These are phyloP conservation scores for Sinapis alba DNA, from an alignment of 441 rosid genomes.

Conservation along the genomic window DNA sequence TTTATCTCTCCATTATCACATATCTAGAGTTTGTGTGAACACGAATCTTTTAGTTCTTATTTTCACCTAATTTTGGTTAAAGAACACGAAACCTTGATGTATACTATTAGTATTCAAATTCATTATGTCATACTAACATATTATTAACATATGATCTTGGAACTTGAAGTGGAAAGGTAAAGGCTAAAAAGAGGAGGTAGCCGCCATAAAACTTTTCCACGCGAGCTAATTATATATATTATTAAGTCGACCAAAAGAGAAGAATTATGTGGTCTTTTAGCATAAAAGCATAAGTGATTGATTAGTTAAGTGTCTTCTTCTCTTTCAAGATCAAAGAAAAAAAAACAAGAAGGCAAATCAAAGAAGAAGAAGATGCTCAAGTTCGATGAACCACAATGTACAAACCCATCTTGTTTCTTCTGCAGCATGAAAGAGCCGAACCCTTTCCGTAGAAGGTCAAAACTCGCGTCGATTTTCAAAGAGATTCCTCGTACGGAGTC, in stretches of 20 bases:
- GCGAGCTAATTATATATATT: constrained; percentile 20
- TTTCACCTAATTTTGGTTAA: constrained; percentile 32
- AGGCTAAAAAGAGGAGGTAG: constrained; percentile 29
- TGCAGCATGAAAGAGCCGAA: constrained; percentile 69
- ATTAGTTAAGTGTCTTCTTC: constrained; percentile 1
- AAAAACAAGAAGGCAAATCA: background rate
- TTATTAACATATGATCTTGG: constrained; percentile 22
- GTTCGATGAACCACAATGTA: constrained; percentile 41
- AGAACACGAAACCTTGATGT: constrained; percentile 29
- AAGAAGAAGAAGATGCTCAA: constrained; percentile 34
- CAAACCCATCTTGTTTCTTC: constrained; percentile 71
- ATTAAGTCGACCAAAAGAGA: constrained; percentile 12
- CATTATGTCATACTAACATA: constrained; percentile 3
- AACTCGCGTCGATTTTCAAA: constrained; percentile 58
- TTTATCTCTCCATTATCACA: background rate
- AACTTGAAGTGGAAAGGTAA: constrained; percentile 41
- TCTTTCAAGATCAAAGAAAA: constrained; percentile 14
- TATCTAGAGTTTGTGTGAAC: constrained; percentile 28
- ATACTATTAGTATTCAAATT: constrained; percentile 11
- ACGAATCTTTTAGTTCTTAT: background rate
- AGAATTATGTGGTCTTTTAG: constrained; percentile 1
- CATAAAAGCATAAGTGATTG: constrained; percentile 8
- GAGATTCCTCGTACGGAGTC: constrained; percentile 63
- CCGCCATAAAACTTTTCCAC: constrained; percentile 41
- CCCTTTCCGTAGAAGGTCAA: constrained; percentile 55